Evolutionary conservation across 805 yeast genomes (phyloP).

Genomic region (Kazachstania viticola): DNA sequence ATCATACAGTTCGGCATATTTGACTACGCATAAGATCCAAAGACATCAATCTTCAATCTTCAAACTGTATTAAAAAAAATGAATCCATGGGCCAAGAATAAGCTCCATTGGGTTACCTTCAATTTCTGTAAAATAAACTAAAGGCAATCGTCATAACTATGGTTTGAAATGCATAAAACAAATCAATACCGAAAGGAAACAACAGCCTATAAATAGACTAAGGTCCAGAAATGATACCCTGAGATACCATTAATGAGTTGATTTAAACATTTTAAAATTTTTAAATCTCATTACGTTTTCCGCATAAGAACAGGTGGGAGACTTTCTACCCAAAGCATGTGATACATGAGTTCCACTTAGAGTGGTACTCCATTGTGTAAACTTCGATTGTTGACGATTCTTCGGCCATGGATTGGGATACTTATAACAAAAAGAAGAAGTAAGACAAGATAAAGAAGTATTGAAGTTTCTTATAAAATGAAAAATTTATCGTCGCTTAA

Average conservation of each 20-base stretch:
- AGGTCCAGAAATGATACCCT: constrained; percentile 11
- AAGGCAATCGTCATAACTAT: constrained; percentile 62
- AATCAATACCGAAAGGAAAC: constrained; percentile 50
- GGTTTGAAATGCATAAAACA: constrained; percentile 43
- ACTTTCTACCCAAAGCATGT: constrained; percentile 71
- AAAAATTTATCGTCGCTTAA: too few species aligned
- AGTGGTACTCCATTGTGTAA: constrained; percentile 34
- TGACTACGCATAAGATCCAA: constrained; percentile 45
- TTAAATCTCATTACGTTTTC: constrained; percentile 44
- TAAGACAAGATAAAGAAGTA: too few species aligned
- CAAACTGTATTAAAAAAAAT: constrained; percentile 23
- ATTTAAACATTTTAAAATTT: constrained; percentile 27
- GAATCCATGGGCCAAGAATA: constrained; percentile 53
- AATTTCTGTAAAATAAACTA: constrained; percentile 10
- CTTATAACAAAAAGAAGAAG: constrained; percentile 2
- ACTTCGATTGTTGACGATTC: constrained; percentile 68
- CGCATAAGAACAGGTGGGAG: constrained; percentile 65
- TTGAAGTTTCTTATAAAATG: too few species aligned
- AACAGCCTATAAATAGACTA: constrained; percentile 4
- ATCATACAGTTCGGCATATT: constrained; percentile 45
- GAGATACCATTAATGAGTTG: constrained; percentile 24
- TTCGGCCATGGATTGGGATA: constrained; percentile 49
- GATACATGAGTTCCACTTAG: too few species aligned
- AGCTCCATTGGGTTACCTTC: constrained; percentile 73
- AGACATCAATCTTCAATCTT: constrained; percentile 10